phyloP scores from a whole-genome alignment of 2,329 filamentous ascomycete genomes.

The Xylariaceae sp. region DNA sequence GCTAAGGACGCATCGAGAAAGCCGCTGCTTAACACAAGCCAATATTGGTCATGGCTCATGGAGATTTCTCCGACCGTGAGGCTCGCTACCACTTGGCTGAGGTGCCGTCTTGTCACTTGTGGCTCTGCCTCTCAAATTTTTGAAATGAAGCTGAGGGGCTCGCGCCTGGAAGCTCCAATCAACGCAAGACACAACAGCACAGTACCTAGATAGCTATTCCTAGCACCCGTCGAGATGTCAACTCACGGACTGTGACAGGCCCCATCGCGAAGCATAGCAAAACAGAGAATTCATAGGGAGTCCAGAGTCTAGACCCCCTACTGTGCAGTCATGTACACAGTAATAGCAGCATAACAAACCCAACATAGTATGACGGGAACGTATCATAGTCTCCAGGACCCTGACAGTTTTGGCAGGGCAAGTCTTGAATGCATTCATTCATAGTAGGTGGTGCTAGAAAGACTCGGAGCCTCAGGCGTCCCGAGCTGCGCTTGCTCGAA shows the following conservation, averaged over 20 bases:
- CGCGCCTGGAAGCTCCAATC: conserved; percentile 3
- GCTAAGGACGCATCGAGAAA: not conserved
- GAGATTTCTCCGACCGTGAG: conserved; percentile 2
- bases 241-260: not conserved
- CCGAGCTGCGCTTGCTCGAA: not conserved
- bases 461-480: not conserved
- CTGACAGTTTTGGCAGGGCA: no score
- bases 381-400: no score
- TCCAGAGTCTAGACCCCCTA: not conserved
- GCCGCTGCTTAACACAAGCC: not conserved
- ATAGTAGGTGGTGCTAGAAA: no score
- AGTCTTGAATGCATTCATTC: no score
- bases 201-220: no score
- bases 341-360: not conserved
- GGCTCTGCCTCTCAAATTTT: conserved; percentile 5
- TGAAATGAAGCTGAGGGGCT: conserved; percentile 11
- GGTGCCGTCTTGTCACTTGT: not conserved
- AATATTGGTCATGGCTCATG: conserved; percentile 4
- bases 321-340: not conserved
- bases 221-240: not conserved
- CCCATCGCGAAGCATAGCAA: not conserved
- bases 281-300: not conserved
- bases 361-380: not conserved
- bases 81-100: not conserved
- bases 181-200: conserved; percentile 3